A percentile compares a stretch with the other conserved stretches of the same genome.
Conservation (phyloP, 1,139 yeast genomes). For the Hemisphaericaspora xylanilytica region DNA sequence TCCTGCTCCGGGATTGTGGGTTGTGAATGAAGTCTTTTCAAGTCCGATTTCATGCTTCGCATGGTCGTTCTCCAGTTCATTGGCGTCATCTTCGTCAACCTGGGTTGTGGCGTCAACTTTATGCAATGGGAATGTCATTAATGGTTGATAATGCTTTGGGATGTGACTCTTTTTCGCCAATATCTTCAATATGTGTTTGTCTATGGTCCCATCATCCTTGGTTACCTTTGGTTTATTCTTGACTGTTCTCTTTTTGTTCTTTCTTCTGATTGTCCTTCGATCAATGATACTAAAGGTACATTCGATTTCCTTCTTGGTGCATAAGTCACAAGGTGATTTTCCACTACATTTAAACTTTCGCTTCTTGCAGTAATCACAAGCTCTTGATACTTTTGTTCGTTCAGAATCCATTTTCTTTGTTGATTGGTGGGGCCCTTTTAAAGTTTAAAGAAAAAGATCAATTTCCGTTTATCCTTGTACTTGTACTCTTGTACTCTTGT, state of each 20-base stretch:
- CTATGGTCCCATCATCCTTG: conserved; percentile 10
- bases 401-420: conserved; percentile 7
- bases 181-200: conserved; percentile 10
- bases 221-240: conserved; percentile 2
- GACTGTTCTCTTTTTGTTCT: conserved; percentile 13
- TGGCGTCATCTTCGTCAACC: not conserved
- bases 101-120: conserved; percentile 8
- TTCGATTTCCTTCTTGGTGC: conserved; percentile 23
- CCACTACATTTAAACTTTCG: conserved; percentile 37
- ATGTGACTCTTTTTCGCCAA: conserved; percentile 9
- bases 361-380: conserved; percentile 40
- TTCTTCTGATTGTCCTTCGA: conserved; percentile 15
- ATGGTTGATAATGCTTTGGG: conserved; percentile 13
- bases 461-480: not conserved
- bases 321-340: conserved; percentile 26
- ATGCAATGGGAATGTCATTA: conserved; percentile 14
- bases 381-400: conserved; percentile 33
- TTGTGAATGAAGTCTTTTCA: not conserved
- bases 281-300: conserved; percentile 29
- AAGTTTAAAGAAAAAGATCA: too few relatives aligned
- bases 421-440: too few relatives aligned
- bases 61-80: not conserved
- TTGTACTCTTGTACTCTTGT: not conserved
- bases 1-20: not conserved
- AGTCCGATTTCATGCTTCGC: not conserved